phyloP scores from a whole-genome alignment of 164 flowering plant genomes.

The Houttuynia cordata region DNA sequence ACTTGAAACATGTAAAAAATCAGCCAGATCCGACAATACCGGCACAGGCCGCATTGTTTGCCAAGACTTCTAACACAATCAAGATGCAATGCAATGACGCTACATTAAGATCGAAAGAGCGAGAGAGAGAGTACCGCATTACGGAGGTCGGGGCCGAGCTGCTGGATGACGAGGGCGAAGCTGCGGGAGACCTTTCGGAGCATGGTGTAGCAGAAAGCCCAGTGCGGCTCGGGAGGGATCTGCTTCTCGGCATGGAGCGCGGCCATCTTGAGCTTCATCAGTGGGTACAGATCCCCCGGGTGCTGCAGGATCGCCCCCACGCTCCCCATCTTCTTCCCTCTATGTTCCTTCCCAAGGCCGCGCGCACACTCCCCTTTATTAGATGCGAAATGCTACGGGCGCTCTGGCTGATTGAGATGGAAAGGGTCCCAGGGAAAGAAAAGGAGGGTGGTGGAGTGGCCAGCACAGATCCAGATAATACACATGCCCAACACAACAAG shows the following conservation, averaged over 20 bases:
- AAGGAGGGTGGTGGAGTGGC: no score
- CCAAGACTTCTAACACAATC: neutral
- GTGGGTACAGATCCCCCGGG: slow-evolving; percentile 69
- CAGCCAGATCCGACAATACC: no score
- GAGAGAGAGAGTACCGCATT: slow-evolving; percentile 68
- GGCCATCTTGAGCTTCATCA: slow-evolving; percentile 73
- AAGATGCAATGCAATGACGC: neutral
- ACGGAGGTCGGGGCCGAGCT: slow-evolving; percentile 70
- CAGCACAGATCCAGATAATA: no score
- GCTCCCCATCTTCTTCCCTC: slow-evolving; percentile 31
- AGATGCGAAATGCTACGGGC: no score
- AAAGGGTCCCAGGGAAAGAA: no score
- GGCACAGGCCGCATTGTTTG: no score
- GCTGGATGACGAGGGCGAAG: slow-evolving; percentile 84
- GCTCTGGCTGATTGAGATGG: no score
- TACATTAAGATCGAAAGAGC: no score
- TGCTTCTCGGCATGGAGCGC: slow-evolving; percentile 58
- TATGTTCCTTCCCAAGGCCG: no score
- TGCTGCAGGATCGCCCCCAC: slow-evolving; percentile 56
- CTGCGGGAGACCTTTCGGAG: slow-evolving; percentile 84
- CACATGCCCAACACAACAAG: no score
- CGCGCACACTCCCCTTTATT: no score
- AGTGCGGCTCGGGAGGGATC: slow-evolving; percentile 75
- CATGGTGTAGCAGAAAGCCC: slow-evolving; percentile 84
- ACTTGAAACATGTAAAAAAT: no score